Evolutionary conservation across 306 rosid genomes (phyloP), one percentile per base, ranked within the genome.

Genomic region (Cajanus cajan): DNA sequence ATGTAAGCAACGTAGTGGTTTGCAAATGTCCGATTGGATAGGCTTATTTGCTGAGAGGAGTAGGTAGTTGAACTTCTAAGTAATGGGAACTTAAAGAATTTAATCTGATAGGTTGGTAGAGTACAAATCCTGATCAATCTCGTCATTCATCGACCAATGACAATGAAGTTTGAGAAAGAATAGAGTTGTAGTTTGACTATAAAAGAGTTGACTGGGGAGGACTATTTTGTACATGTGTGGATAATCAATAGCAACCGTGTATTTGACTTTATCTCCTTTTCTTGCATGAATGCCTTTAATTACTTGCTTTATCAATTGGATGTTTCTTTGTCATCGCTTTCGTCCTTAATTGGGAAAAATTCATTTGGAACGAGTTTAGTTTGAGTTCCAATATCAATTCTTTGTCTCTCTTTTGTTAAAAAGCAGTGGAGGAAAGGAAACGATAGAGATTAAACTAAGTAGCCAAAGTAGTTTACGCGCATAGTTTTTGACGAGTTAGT

Each of bases 241-340:
- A 63, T 45, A 22, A 63, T 22, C 24, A 34, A 37, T 48, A 14
- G 11, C 55, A 11, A 54, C 4, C 0, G 19, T 3, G 31, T 22
- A 16, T 22, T 55, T 1, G 40, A 37, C 24, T 69, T 58, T 34
- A 28, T 16, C 8, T 65, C 2, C 13, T 28, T 77, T 57, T 40
- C 68, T 33, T 31, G 62, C 63, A 58, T 58, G 50, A 19, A 57
- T 68, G 50, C 63, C 64, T 58, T 44, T 58, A 61, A 22, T 70
- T 39, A 14, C 65, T 5, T 21, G 6, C 54, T 18, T 45, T 44
- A 14, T 19, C 33, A 40, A 52, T 24, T 6, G 14, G 57, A 65
- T 15, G 24, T 48, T 76, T 31, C 24, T 76, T 39, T 54, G 34
- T 28, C 61, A n/a, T 6, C 6, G 57, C 43, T 54, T 63, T 63